These are phyloP conservation scores for Amoeboaphelidium protococcarum DNA, from an alignment of 371 early-diverging fungal species.

Conservation along the genomic window DNA sequence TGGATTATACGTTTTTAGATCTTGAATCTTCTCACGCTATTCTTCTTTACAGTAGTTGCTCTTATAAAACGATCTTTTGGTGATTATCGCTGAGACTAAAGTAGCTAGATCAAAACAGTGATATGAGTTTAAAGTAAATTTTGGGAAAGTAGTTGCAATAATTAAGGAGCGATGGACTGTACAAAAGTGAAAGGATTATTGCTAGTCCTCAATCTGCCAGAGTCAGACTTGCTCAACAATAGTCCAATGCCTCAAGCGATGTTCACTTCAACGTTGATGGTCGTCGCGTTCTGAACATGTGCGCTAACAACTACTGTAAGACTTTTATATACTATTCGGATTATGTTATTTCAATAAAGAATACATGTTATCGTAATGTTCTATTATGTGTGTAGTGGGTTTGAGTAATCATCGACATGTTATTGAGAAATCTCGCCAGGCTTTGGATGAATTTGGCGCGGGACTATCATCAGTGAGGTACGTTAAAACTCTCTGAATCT, in stretches of 20 bases:
- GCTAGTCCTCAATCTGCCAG: slow-evolving; percentile 18
- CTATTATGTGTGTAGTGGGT: no score
- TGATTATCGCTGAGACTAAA: no score
- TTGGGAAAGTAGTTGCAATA: not conserved
- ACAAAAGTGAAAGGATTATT: slow-evolving; percentile 27
- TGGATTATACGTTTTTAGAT: no score
- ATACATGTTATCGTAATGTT: no score
- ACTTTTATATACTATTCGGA: no score
- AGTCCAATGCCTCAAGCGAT: no score
- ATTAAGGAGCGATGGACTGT: slow-evolving; percentile 24
- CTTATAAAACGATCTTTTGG: no score
- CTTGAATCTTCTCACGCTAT: no score
- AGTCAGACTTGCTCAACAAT: slow-evolving; percentile 17
- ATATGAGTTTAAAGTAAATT: not conserved
- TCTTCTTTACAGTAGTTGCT: no score
- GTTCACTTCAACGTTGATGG: not conserved
- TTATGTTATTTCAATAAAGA: no score
- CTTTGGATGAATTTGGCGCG: slow-evolving; percentile 21
- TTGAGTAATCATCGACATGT: slow-evolving; percentile 24
- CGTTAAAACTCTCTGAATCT: no score
- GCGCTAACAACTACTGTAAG: slow-evolving; percentile 37
- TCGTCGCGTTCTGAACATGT: slow-evolving; percentile 21
- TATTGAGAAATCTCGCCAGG: slow-evolving; percentile 15
- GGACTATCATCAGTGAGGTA: slow-evolving; percentile 30
- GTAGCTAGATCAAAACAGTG: no score